These are phyloP conservation scores for Nothophoma quercina DNA, from an alignment of 2,329 filamentous ascomycete species.

Conservation along the genomic window DNA sequence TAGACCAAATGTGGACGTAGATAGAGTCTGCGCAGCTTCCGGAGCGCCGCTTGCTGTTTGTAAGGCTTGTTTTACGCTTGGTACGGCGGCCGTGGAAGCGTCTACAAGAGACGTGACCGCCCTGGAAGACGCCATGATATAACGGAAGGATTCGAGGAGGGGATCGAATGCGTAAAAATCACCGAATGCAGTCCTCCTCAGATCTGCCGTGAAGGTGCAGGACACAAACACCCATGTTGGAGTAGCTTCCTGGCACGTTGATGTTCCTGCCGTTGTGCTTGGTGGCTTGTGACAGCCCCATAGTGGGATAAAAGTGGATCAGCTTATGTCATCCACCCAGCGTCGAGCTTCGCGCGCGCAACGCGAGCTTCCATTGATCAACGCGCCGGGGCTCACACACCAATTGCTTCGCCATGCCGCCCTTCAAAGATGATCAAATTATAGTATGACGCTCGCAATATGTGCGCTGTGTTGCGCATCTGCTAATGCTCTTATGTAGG, in stretches of 20 bases:
- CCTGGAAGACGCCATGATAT: conserved; percentile 37
- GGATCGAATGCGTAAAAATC: conserved; percentile 4
- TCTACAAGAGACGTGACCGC: conserved; percentile 30
- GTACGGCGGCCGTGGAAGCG: conserved; percentile 30
- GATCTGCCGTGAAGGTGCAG: conserved; percentile 9
- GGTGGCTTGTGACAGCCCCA: conserved; percentile 29
- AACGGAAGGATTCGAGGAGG: conserved; percentile 13
- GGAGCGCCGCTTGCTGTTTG: neutral
- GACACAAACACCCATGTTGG: conserved; percentile 27
- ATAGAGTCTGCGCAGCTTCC: conserved; percentile 27
- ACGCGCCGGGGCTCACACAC: conserved; percentile 19
- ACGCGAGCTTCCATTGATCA: conserved; percentile 13
- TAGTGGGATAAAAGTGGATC: conserved; percentile 12
- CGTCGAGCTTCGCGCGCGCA: conserved; percentile 17
- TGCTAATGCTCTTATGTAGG: conserved; percentile 40
- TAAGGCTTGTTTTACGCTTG: conserved; percentile 4
- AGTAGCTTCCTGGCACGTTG: conserved; percentile 31
- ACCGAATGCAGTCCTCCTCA: conserved; percentile 5
- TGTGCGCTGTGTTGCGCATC: conserved; percentile 20
- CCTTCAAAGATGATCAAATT: conserved; percentile 57
- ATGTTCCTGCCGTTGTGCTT: conserved; percentile 17
- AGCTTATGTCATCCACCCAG: conserved; percentile 13
- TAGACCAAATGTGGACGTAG: conserved; percentile 51
- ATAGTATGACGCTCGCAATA: conserved; percentile 39
- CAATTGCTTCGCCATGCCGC: conserved; percentile 50